Evolutionary conservation across 148 eudicot genomes (phyloP), one percentile per base, ranked within the genome.

Genomic region (Limonium bicolor): DNA sequence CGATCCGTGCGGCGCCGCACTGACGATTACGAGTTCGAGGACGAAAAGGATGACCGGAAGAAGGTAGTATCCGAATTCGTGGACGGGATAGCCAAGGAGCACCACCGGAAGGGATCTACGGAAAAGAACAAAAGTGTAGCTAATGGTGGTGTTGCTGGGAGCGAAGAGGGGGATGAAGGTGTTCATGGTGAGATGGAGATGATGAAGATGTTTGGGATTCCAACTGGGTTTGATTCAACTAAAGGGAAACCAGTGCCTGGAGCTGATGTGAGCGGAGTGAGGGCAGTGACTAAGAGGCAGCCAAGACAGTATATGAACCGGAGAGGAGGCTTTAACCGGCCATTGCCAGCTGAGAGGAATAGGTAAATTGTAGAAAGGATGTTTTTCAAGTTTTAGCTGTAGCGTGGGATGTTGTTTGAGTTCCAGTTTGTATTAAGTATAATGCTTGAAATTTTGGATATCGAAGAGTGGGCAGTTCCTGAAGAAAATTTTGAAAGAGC

Each of bases 231-330:
- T 20, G 97, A 88, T 66, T 50, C 92, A 7, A 88, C 97, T 4
- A 88, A 88, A 50, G 97, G 97, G 36, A 88, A 83, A 58, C 87
- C 71, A 0, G 97, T 88, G 12, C 27, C 69, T 2, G 97, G 90
- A 6, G 72, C 93, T 16, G 94, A 88, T 48, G 81, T 80, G 9
- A 82, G 97, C 12, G 86, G 86, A 7, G 66, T 83, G 30, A 70
- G 97, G 51, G 82, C 77, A 21, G 92, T 77, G 20, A 88, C 94
- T 5, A 88, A 88, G 61, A 52, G 97, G 20, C 94, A 80, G 67
- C 97, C 97, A 5, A 38, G 94, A 19, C 94, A 88, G 84, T 88
- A 88, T 41, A 88, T 88, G 97, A 88, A 88, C 64, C 70, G 97
- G 7, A 72, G 97, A 6, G 97, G 97, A 9, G 94, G 97, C 1